phyloP scores from a whole-genome alignment of 2,329 filamentous ascomycete species.

The Nannizzia gypsea region DNA sequence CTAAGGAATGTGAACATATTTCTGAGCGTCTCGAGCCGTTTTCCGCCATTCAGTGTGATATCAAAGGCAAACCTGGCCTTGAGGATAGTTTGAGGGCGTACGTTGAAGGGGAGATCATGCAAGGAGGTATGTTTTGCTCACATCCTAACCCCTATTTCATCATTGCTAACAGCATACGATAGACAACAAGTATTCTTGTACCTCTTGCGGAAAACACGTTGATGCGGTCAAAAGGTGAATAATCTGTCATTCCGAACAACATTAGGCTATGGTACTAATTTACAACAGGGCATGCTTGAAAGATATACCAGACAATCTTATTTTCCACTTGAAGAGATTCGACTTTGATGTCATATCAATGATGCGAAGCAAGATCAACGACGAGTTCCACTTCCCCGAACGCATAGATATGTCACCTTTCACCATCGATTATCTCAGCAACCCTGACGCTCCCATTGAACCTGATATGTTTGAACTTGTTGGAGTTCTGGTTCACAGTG shows the following conservation, averaged over 20 bases:
- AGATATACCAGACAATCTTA: slow-evolving; percentile 83
- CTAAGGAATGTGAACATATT: slow-evolving; percentile 85
- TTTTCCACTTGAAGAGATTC: slow-evolving; percentile 72
- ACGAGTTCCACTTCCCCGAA: slow-evolving; percentile 77
- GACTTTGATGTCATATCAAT: slow-evolving; percentile 50
- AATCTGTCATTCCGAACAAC: not conserved
- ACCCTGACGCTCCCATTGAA: slow-evolving; percentile 42
- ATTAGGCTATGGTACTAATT: slow-evolving; percentile 13
- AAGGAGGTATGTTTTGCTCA: slow-evolving; percentile 51
- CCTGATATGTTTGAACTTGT: slow-evolving; percentile 84
- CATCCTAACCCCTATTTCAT: not conserved
- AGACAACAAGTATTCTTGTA: slow-evolving; percentile 98
- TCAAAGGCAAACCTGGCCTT: slow-evolving; percentile 76
- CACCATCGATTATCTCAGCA: slow-evolving; percentile 70
- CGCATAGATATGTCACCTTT: slow-evolving; percentile 80
- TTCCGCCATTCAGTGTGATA: slow-evolving; percentile 89
- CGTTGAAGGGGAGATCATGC: slow-evolving; percentile 90
- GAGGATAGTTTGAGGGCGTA: slow-evolving; percentile 88
- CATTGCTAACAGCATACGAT: slow-evolving; percentile 16
- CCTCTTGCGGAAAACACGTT: slow-evolving; percentile 75
- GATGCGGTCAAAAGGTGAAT: slow-evolving; percentile 74
- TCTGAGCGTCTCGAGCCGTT: slow-evolving; percentile 85
- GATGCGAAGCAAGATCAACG: slow-evolving; percentile 85
- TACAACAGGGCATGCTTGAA: slow-evolving; percentile 66
- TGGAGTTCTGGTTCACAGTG: slow-evolving; percentile 86